Conservation (phyloP, 805 yeast species). For the Candida incommunis region DNA sequence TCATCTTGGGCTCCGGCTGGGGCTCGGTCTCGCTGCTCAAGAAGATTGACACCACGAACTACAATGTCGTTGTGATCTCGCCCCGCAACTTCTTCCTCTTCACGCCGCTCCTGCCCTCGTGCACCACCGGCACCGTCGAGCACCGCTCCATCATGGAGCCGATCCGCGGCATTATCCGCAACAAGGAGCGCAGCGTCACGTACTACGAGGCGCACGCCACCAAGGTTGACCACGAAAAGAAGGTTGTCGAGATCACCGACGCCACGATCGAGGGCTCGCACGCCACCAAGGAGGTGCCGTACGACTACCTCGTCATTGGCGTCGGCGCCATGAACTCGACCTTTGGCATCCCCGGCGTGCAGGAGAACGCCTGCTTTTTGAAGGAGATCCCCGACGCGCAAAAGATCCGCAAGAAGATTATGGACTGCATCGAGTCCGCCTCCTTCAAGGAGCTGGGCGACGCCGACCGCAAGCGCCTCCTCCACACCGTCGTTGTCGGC, state of each 20-base stretch:
- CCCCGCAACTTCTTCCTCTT: constrained; percentile 92
- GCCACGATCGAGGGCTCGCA: constrained; percentile 25
- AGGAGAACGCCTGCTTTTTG: constrained; percentile 71
- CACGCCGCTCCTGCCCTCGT: constrained; percentile 91
- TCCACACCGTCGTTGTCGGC: constrained; percentile 86
- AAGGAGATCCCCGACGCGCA: constrained; percentile 85
- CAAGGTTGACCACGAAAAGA: constrained; percentile 58
- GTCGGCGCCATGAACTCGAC: constrained; percentile 95
- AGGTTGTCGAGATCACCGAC: constrained; percentile 44
- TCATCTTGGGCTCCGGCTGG: constrained; percentile 76
- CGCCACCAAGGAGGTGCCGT: constrained; percentile 34
- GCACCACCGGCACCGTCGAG: constrained; percentile 89
- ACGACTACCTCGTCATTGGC: constrained; percentile 80
- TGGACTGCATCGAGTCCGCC: constrained; percentile 84
- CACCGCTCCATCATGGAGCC: constrained; percentile 87
- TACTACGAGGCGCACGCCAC: constrained; percentile 89
- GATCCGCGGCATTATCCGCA: constrained; percentile 72
- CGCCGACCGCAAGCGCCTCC: constrained; percentile 70
- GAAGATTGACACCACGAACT: constrained; percentile 70
- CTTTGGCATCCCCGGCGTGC: constrained; percentile 87
- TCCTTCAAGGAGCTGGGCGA: constrained; percentile 52
- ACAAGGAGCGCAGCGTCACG: constrained; percentile 56
- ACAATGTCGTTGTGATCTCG: constrained; percentile 79
- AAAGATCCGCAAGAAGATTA: constrained; percentile 65
- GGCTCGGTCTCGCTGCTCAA: constrained; percentile 79